Percentiles rank a stretch among this genome's conserved stretches.
Evolutionary conservation across 371 early-diverging fungal species (phyloP).

Genomic region (Actinomortierella ambigua): DNA sequence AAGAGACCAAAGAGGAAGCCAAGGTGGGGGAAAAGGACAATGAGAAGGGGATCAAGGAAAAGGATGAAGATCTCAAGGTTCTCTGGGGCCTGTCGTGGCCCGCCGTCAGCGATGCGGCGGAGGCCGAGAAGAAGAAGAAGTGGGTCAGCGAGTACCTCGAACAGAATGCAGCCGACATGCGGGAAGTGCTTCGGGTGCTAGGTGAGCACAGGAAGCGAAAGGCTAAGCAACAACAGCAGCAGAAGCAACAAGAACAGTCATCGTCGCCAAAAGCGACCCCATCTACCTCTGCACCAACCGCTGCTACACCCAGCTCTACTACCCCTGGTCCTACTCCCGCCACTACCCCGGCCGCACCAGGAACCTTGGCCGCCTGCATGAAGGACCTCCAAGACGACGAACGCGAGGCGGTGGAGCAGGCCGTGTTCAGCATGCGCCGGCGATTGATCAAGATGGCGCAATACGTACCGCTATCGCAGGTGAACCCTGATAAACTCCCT

Average conservation of each 20-base stretch:
- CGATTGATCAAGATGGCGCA: slow-evolving; percentile 34
- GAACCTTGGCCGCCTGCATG: not conserved
- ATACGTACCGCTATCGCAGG: slow-evolving; percentile 36
- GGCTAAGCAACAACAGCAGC: not conserved
- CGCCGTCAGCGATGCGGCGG: slow-evolving; percentile 17
- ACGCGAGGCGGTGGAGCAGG: slow-evolving; percentile 7
- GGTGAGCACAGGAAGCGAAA: no score
- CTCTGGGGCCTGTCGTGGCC: slow-evolving; percentile 35
- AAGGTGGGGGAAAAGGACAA: no score
- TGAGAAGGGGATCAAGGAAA: no score
- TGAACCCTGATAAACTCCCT: slow-evolving; percentile 34
- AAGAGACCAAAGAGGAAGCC: no score
- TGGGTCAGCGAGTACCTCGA: slow-evolving; percentile 44
- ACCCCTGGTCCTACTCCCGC: slow-evolving; percentile 1
- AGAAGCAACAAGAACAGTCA: not conserved
- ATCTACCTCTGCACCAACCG: no score
- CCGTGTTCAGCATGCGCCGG: slow-evolving; percentile 20
- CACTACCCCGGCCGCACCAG: not conserved
- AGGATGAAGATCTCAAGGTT: slow-evolving; percentile 10
- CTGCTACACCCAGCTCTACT: not conserved
- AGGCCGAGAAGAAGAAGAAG: slow-evolving; percentile 32
- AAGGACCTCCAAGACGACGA: slow-evolving; percentile 11
- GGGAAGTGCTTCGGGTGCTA: slow-evolving; percentile 13
- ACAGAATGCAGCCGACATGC: slow-evolving; percentile 29
- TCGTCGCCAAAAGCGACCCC: no score